Evolutionary conservation across 352 stramenopile genomes (phyloP).

Genomic region (Plasmopara halstedii): DNA sequence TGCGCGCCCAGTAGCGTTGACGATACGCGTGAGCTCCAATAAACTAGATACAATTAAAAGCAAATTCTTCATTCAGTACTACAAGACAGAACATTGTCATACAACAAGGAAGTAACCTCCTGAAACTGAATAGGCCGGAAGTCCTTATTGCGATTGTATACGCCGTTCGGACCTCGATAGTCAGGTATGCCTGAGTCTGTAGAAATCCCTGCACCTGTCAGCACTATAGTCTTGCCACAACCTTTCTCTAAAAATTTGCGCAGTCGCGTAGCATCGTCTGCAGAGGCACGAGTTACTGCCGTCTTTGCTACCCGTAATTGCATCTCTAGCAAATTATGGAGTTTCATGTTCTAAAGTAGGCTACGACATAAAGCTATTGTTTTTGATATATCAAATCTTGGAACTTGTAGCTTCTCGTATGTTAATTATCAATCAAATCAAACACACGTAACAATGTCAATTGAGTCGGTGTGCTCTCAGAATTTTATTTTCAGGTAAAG

Average conservation of each 20-base stretch:
- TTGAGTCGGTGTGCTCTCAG: too few species aligned
- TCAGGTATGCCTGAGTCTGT: conserved; percentile 97
- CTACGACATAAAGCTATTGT: too few species aligned
- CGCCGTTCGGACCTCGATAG: conserved; percentile 92
- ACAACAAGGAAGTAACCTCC: conserved; percentile 66
- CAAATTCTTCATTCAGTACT: too few species aligned
- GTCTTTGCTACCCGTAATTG: too few species aligned
- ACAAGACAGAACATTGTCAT: background rate
- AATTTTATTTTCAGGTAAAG: too few species aligned
- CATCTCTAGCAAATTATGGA: too few species aligned
- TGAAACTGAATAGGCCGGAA: conserved; percentile 95
- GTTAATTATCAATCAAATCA: too few species aligned
- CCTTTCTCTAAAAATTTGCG: conserved; percentile 47
- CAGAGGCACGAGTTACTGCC: conserved; percentile 5
- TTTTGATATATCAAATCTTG: too few species aligned
- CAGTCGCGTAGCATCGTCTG: conserved; percentile 30
- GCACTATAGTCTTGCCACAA: conserved; percentile 49
- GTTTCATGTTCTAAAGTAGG: too few species aligned
- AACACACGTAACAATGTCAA: too few species aligned
- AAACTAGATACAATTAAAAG: conserved; percentile 29
- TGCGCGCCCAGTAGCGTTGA: conserved; percentile 92
- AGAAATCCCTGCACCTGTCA: conserved; percentile 94
- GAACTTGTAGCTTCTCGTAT: too few species aligned
- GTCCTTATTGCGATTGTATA: conserved; percentile 92
- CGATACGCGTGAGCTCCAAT: conserved; percentile 58